Evolutionary conservation across 2,329 filamentous ascomycete genomes (phyloP).

Genomic region (Sporothrix euskadiensis): DNA sequence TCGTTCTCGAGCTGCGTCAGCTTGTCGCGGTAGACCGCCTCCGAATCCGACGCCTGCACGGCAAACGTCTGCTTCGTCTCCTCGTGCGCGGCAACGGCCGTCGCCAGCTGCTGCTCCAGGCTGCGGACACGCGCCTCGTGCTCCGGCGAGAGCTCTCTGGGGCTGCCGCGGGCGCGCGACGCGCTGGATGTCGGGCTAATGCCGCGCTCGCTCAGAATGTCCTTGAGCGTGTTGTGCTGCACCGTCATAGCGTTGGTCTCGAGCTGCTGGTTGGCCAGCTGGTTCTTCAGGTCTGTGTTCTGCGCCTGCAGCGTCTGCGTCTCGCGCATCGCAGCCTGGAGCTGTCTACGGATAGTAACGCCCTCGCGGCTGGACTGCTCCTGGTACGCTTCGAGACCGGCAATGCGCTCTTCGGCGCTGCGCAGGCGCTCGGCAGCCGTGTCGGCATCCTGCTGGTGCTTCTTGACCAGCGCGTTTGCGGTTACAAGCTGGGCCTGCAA

Average conservation of each 20-base stretch:
- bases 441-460: constrained; percentile 88
- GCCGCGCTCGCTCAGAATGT: constrained; percentile 85
- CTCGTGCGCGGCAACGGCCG: constrained; percentile 75
- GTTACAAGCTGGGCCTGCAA: constrained; percentile 78
- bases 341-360: constrained; percentile 82
- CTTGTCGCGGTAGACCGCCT: constrained; percentile 87
- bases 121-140: constrained; percentile 67
- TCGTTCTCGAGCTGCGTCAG: constrained; percentile 92
- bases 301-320: constrained; percentile 77
- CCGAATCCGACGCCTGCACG: constrained; percentile 80
- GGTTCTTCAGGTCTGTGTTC: constrained; percentile 78
- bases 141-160: constrained; percentile 77
- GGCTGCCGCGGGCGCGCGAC: constrained; percentile 70
- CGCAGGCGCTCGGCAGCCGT: constrained; percentile 83
- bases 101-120: constrained; percentile 82
- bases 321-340: constrained; percentile 82
- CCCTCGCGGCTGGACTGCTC: constrained; percentile 95
- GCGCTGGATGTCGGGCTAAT: constrained; percentile 70
- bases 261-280: constrained; percentile 81
- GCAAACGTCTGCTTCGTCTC: constrained; percentile 79
- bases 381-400: constrained; percentile 93
- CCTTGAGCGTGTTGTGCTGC: constrained; percentile 90
- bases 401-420: constrained; percentile 92
- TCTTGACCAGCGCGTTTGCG: constrained; percentile 77
- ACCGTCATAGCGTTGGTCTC: constrained; percentile 92